Evolutionary conservation across 2,329 filamentous ascomycete species (phyloP).

Genomic region (Penicillium sp.): DNA sequence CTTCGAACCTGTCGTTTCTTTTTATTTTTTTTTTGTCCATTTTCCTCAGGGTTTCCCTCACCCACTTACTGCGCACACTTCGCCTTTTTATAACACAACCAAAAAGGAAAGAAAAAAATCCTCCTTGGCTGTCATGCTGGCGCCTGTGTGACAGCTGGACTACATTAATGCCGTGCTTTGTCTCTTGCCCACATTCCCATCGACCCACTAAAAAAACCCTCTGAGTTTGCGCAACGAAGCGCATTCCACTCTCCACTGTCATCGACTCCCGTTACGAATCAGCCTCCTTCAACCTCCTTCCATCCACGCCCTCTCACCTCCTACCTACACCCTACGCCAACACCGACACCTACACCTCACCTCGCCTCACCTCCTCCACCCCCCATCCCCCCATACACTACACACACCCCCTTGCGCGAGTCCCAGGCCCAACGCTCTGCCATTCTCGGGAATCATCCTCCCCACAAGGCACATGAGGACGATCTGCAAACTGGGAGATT

Average conservation of each 20-base stretch:
- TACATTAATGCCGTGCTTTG: slow-evolving; percentile 41
- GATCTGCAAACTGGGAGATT: slow-evolving; percentile 43
- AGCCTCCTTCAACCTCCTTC: neutral
- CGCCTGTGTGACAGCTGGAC: slow-evolving; percentile 43
- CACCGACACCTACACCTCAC: slow-evolving; percentile 1
- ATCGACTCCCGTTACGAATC: slow-evolving; percentile 17
- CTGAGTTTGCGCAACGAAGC: slow-evolving; percentile 34
- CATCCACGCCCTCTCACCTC: neutral
- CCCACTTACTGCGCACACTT: no score
- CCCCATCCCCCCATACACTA: slow-evolving; percentile 21
- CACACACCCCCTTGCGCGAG: slow-evolving; percentile 35
- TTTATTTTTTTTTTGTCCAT: slow-evolving; percentile 11
- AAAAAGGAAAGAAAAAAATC: slow-evolving; percentile 5
- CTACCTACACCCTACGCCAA: neutral
- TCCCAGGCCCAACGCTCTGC: slow-evolving; percentile 33
- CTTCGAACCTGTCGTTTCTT: slow-evolving; percentile 12
- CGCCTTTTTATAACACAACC: neutral
- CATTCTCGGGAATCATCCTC: slow-evolving; percentile 32
- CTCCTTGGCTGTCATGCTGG: slow-evolving; percentile 37
- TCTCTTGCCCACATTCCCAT: slow-evolving; percentile 42
- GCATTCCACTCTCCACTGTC: slow-evolving; percentile 40
- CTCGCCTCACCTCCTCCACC: slow-evolving; percentile 16
- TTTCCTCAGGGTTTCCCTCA: slow-evolving; percentile 3
- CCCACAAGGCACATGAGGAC: slow-evolving; percentile 40
- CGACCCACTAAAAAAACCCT: slow-evolving; percentile 35